Base-by-base conservation (phyloP, 495 filamentous ascomycete genomes). In the Penicillium tannophilum region DNA sequence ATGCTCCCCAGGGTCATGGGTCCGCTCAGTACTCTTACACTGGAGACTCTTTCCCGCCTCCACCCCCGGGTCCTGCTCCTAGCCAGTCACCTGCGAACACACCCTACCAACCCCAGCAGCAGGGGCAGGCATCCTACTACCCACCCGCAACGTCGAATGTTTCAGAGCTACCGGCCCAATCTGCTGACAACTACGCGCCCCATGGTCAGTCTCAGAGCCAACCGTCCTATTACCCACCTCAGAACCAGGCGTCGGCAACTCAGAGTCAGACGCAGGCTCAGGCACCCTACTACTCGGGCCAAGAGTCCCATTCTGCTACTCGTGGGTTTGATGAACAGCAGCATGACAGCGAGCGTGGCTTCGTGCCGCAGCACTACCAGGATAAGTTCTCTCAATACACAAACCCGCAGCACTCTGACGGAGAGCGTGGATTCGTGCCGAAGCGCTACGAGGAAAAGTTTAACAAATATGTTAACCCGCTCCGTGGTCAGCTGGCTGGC, bases 401-500 rank as follows among this genome's bases (percentile, higher is more conserved):
- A 14, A 69, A 73, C 43, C 10, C 33, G 9, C 60, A 16, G 5
- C 39, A 41, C 4, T 16, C 39, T 41, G 39, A 49, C 12, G 68
- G 71, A 9, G 69, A 73, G 9, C 63, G 74, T 58, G 72, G 71
- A 9, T 56, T 66, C 45, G 64, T 58, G 2, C 65, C 70, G 14
- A 65, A 66, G 45, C 71, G 74, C 2, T 61, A 78, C 58, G 63
- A 65, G 7, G 69, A 75, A 16, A 73, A 80, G 10, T 43, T 80
- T 43, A 68, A 58, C 11, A 63, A 68, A 12, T 75, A 78, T 30
- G 67, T 69, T 16, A 70, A 73, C 45, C 60, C 58, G 17, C 63
- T 82, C 46, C 72, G 76, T 49, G 76, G 76, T 17, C 73, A 78
- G 44, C 64, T 82, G 6, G 76, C 77, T 11, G 76, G 77, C 28